Percentiles rank a stretch among this genome's conserved stretches.
These are phyloP conservation scores for Grosmannia serpens DNA, from an alignment of 2,329 filamentous ascomycete genomes.

Conservation along the genomic window DNA sequence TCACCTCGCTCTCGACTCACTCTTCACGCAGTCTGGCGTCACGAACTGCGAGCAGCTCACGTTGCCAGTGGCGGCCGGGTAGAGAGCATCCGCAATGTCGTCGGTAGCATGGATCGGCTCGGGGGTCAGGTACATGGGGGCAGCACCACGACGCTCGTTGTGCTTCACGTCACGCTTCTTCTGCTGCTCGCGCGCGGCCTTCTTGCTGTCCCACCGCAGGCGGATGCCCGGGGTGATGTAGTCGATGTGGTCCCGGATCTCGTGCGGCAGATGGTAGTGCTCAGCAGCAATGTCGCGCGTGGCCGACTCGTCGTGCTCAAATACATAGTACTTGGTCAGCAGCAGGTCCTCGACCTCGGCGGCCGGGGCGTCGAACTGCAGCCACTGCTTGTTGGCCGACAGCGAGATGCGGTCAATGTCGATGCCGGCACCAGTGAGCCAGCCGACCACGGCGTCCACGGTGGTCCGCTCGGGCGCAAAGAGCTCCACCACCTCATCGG, in stretches of 20 bases:
- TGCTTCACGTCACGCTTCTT: not conserved
- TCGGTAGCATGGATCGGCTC: not conserved
- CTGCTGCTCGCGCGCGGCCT: not conserved
- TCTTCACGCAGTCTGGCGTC: conserved; percentile 10
- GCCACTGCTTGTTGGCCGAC: conserved; percentile 16
- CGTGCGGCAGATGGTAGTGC: conserved; percentile 31
- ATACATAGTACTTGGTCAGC: conserved; percentile 15
- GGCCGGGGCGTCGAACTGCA: conserved; percentile 16
- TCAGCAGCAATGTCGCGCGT: conserved; percentile 13
- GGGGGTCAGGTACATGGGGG: conserved; percentile 2
- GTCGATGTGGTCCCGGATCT: conserved; percentile 37
- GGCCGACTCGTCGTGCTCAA: conserved; percentile 13
- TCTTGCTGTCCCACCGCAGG: conserved; percentile 18
- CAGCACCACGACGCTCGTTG: not conserved
- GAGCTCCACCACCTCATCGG: conserved; percentile 23
- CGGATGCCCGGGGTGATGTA: conserved; percentile 46
- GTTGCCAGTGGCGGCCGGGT: conserved; percentile 6
- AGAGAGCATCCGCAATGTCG: not conserved
- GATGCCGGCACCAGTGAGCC: conserved; percentile 23
- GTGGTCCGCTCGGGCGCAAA: conserved; percentile 23
- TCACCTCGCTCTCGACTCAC: not conserved
- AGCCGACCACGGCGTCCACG: conserved; percentile 21
- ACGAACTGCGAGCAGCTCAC: conserved; percentile 8
- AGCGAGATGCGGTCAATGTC: conserved; percentile 9
- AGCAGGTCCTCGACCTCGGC: conserved; percentile 17